Conservation (phyloP, 345 rosid genomes). For the Eucalyptus tenuipes region DNA sequence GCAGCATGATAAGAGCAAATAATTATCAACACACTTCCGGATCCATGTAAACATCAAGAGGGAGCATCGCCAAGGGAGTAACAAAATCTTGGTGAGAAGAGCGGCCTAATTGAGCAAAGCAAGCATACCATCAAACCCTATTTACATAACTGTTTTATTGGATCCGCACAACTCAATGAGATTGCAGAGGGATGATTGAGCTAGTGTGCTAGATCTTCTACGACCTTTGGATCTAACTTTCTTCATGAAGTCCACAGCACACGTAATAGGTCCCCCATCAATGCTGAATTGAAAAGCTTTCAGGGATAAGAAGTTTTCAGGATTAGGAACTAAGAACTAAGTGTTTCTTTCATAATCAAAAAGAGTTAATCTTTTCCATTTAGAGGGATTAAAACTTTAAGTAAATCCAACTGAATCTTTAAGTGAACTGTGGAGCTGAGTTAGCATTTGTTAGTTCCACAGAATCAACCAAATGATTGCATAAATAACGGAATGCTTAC, state of each 20-base stretch:
- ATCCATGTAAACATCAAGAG: neutral
- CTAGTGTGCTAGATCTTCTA: neutral
- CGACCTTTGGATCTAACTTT: neutral
- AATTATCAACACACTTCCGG: neutral
- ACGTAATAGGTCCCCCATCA: neutral
- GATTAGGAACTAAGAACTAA: neutral
- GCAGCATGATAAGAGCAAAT: neutral
- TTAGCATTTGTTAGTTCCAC: neutral
- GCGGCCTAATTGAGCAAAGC: neutral
- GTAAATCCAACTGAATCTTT: neutral
- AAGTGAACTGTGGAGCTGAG: neutral
- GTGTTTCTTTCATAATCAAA: neutral
- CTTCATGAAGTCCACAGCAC: neutral
- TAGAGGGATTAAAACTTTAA: neutral
- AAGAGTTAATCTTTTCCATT: neutral
- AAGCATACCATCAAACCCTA: neutral
- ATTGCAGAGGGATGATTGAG: neutral
- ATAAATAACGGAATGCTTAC: conserved; percentile 12
- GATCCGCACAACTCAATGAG: neutral
- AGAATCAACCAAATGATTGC: neutral
- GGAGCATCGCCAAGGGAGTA: neutral
- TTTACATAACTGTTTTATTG: neutral
- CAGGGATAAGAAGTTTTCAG: neutral
- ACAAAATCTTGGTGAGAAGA: neutral
- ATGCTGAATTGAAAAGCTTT: neutral